Conservation (phyloP, 2,329 filamentous ascomycete species). For the Amauroascus niger region DNA sequence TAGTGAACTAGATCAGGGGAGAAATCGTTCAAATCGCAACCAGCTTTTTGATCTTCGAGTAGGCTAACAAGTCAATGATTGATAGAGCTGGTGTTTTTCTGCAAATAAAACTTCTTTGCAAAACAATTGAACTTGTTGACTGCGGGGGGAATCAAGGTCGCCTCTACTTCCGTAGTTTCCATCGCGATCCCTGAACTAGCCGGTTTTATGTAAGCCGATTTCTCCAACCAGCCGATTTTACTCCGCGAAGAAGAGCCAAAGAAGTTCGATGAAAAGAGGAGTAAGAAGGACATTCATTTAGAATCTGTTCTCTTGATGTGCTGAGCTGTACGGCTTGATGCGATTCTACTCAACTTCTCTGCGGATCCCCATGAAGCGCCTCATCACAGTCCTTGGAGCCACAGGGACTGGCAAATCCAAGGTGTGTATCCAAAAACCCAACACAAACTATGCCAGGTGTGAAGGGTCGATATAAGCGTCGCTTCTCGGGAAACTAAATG, state of each 20-base stretch:
- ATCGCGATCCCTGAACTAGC: neutral
- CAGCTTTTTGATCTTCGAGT: neutral
- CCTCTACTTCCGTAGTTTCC: neutral
- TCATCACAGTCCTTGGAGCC: conserved; percentile 76
- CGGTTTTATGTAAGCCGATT: neutral
- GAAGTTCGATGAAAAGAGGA: neutral
- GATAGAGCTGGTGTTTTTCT: neutral
- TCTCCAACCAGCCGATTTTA: too few species aligned
- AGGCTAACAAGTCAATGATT: neutral
- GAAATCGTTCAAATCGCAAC: neutral
- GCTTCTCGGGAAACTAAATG: neutral
- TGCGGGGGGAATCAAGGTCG: too few species aligned
- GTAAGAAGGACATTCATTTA: neutral
- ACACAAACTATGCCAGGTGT: too few species aligned
- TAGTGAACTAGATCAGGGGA: neutral
- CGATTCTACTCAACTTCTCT: conserved; percentile 16
- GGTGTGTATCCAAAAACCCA: conserved; percentile 42
- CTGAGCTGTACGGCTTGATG: neutral
- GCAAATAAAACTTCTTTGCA: neutral
- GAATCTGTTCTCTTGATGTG: conserved; percentile 3
- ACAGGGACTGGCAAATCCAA: conserved; percentile 92
- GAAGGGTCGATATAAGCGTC: too few species aligned
- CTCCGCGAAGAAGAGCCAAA: too few species aligned
- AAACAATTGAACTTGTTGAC: neutral
- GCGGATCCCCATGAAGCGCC: conserved; percentile 40